Evolutionary conservation across 108 stramenopile species (phyloP), one percentile per base, ranked within the genome.

Genomic region (Mediolabrus comicus): DNA sequence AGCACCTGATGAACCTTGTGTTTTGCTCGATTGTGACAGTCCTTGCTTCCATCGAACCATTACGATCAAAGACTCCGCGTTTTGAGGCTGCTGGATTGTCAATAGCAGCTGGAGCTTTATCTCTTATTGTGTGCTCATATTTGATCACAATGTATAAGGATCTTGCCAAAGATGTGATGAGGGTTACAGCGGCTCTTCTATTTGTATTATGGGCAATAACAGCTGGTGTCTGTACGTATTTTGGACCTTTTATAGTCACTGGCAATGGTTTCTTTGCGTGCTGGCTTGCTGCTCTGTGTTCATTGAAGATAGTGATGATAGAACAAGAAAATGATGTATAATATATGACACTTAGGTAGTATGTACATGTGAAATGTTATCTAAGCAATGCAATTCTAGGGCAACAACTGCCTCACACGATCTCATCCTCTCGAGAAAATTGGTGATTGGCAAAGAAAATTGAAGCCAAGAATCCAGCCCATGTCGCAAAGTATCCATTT

Each of bases 401-500:
- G 16, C 36, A 26, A 29, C 6, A 2, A n/a, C 13, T 12, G 55
- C 3, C 29, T 74, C 55, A 74, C 19, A 74, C 38, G n/a, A 59
- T 67, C 16, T 69, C 65, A 57, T 76, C 75, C 69, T 76, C 75
- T 53, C 53, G 46, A 7, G 67, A 25, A 36, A 76, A 31, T 26
- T 62, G 25, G 13, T 69, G 53, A 33, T 67, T 59, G 13, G 62
- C 61, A 63, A 67, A 76, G 59, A 67, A 53, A 22, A 59, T 54
- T 57, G 67, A 62, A 0, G 57, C 26, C 31, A 86, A 17, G 33
- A 79, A 67, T 27, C 75, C 82, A 34, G 51, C 80, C 88, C 88
- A 89, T 3, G 66, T 53, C 6, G 84, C 88, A 70, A 89, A 89
- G 59, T 86, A 89, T 14, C 88, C 88, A 74, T 85, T 88, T 43